Percentiles rank a stretch among this genome's conserved stretches.
Evolutionary conservation across 2,329 filamentous ascomycete species (phyloP).

Genomic region (Alternaria triticina): DNA sequence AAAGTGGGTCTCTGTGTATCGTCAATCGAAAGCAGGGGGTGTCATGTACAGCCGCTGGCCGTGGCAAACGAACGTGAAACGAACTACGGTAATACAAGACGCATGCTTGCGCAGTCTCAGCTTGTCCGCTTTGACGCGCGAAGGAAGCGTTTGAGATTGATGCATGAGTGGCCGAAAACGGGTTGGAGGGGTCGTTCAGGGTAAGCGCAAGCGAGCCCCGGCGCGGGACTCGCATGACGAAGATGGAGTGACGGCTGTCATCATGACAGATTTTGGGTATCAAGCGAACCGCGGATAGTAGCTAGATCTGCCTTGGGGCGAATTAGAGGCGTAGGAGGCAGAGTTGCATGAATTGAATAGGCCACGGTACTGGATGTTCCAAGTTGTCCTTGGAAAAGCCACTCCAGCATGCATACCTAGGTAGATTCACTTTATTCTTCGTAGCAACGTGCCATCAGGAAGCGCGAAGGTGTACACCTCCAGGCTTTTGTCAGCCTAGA

Average conservation of each 20-base stretch:
- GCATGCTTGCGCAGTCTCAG: slow-evolving; percentile 9
- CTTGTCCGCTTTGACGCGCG: slow-evolving; percentile 5
- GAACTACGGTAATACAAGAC: slow-evolving; percentile 8
- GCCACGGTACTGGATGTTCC: neutral
- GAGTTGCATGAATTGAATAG: neutral
- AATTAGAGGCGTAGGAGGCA: neutral
- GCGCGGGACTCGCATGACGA: slow-evolving; percentile 5
- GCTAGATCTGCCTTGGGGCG: neutral
- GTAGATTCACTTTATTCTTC: neutral
- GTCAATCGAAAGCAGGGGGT: neutral
- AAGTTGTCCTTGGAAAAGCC: neutral
- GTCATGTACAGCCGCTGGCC: neutral
- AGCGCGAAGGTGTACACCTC: neutral
- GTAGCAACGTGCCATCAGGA: neutral
- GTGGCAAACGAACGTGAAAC: slow-evolving; percentile 14
- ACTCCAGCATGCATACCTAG: neutral
- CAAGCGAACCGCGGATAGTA: neutral
- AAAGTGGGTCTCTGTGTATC: neutral
- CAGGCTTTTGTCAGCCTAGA: neutral
- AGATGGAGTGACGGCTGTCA: slow-evolving; percentile 13
- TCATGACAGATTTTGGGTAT: slow-evolving; percentile 14
- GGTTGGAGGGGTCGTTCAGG: neutral
- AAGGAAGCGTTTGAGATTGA: slow-evolving; percentile 18
- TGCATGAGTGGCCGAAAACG: slow-evolving; percentile 5
- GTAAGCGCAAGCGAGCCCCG: neutral